Evolutionary conservation across 148 eudicot species (phyloP), one percentile per base, ranked within the genome.

Genomic region (Nepenthes mirabilis): DNA sequence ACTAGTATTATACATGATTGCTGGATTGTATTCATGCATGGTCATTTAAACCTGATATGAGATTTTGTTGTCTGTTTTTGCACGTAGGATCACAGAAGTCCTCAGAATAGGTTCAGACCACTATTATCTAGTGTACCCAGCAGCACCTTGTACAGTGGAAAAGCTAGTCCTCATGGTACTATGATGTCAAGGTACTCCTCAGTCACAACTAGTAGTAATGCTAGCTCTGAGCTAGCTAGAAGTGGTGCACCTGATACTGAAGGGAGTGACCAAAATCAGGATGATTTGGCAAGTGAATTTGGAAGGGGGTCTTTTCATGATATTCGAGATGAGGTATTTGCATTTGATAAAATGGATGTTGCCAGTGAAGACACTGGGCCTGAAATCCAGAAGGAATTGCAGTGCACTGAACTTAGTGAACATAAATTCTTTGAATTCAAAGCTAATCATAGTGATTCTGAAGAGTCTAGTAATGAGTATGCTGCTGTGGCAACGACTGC

Each of bases 41-140:
- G 47, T 36, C 10, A 3, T 52, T 13, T 36, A 60, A 5, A 12
- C 33, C 11, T 51, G 47, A 50, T 52, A 49, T 49, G 52, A 49
- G 47, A 13, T 33, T 2, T 13, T 14, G 9, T 2, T 58, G 47
- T 13, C 9, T 6, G 2, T 36, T 71, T 12, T 56, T 64, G 43
- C 64, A 45, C 68, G 68, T 56, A 78, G 82, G 82, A 81, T 49
- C 80, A 82, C 53, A 93, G 81, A 75, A 69, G 73, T 78, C 97
- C 97, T 48, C 96, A 82, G 66, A 86, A 84, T 70, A 94, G 89
- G 99, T 94, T 94, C 80, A 86, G 99, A 68, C 99, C 99, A 56
- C 91, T 94, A 40, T 78, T 94, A 56, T 89, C 99, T 33, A 84
- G 97, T 74, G 99, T 89, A 67, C 99, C 97, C 55, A 86, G 87